These are phyloP conservation scores for Puccinia hordei DNA, from an alignment of 1,284 basidiomycete species.

Conservation along the genomic window DNA sequence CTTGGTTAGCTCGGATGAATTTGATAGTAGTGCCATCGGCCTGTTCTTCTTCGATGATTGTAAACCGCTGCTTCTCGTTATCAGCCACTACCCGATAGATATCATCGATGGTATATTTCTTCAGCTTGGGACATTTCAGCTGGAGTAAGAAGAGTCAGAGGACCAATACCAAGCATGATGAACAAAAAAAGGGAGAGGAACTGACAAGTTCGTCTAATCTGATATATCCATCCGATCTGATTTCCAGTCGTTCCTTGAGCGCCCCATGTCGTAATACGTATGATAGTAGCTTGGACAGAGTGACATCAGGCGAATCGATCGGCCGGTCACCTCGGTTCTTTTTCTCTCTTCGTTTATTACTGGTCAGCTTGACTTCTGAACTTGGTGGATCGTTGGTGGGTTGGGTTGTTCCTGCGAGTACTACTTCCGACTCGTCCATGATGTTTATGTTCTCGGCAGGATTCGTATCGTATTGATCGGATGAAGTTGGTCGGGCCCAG, in stretches of 20 bases:
- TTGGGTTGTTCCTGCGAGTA: neutral
- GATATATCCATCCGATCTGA: conserved; percentile 79
- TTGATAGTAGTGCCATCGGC: conserved; percentile 62
- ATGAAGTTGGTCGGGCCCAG: no score
- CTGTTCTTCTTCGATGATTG: conserved; percentile 46
- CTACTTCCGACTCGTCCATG: no score
- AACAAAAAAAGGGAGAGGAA: conserved; percentile 31
- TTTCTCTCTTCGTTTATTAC: neutral
- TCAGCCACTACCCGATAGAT: conserved; percentile 73
- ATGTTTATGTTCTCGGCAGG: no score
- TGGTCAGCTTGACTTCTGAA: neutral
- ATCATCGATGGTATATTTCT: conserved; percentile 65
- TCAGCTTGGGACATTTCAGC: conserved; percentile 66
- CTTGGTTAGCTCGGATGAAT: conserved; percentile 93
- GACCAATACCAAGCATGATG: conserved; percentile 9
- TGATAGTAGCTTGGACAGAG: conserved; percentile 75
- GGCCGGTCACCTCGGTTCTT: conserved; percentile 57
- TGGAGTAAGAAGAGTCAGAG: conserved; percentile 55
- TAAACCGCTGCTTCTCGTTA: conserved; percentile 76
- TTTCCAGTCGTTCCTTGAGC: conserved; percentile 70
- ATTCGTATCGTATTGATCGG: no score
- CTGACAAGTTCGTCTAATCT: conserved; percentile 71
- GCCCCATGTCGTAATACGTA: conserved; percentile 85
- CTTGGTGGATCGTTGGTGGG: neutral
- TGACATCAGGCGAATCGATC: conserved; percentile 61